Percentiles rank a stretch among this genome's conserved stretches.
phyloP scores from a whole-genome alignment of 2,329 filamentous ascomycete species.

The Rugonectria rugulosa region DNA sequence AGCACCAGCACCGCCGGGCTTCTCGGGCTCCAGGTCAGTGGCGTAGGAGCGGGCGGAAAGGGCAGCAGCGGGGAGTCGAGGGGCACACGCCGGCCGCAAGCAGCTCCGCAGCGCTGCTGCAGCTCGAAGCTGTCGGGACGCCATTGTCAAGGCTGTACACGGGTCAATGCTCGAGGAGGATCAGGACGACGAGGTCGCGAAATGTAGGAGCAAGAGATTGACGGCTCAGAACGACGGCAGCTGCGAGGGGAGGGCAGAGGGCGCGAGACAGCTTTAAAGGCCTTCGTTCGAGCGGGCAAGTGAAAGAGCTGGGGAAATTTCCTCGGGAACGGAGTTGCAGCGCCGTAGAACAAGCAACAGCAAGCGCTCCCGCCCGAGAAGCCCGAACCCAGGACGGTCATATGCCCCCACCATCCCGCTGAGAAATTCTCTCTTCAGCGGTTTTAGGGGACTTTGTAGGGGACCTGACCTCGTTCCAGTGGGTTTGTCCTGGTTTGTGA shows the following conservation, averaged over 20 bases:
- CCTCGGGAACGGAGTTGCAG: constrained; percentile 39
- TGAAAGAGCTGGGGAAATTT: constrained; percentile 32
- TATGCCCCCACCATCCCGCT: neutral
- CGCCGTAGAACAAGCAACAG: constrained; percentile 29
- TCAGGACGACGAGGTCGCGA: constrained; percentile 4
- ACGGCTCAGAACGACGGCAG: neutral
- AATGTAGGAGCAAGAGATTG: constrained; percentile 1
- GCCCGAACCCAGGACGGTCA: constrained; percentile 19
- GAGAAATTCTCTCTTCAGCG: neutral
- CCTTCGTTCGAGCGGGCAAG: constrained; percentile 31
- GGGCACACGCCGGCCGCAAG: constrained; percentile 31
- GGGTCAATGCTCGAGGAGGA: constrained; percentile 20
- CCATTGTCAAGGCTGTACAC: constrained; percentile 36
- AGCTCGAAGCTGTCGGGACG: constrained; percentile 44
- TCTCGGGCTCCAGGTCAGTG: constrained; percentile 48
- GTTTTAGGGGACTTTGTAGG: neutral
- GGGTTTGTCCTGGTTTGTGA: too few species aligned
- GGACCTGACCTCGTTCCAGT: neutral
- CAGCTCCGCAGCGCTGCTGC: constrained; percentile 44
- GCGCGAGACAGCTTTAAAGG: constrained; percentile 26
- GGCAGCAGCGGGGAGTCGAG: constrained; percentile 24
- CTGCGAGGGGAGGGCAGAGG: constrained; percentile 9
- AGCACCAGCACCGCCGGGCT: constrained; percentile 35
- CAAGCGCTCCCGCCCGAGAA: constrained; percentile 14
- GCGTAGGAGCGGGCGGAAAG: constrained; percentile 40